Evolutionary conservation across 169 alveolate genomes (phyloP), one percentile per base, ranked within the genome.

Genomic region (Blepharisma undulans): DNA sequence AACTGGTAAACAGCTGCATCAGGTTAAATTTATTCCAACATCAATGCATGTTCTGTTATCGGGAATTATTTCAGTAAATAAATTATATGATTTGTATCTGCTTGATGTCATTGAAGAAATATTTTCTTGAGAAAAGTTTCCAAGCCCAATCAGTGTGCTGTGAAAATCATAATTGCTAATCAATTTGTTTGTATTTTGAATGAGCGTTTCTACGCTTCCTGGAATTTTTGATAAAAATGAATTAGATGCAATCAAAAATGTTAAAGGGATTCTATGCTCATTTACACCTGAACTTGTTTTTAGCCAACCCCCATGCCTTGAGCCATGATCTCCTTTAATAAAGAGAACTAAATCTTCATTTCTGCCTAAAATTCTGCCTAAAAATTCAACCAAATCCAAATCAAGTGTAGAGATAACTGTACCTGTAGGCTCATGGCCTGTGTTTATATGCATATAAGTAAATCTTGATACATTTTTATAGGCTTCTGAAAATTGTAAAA

Each of bases 251-350:
- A 27, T n/a, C 21, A 86, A 6, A 4, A 86, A 25, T 29, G 72
- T 61, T 21, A 86, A 27, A 3, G 91, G 91, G 29, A 86, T 27
- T 86, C 91, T n/a, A 66, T 86, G 84, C 72, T 86, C 91, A n/a
- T 32, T 34, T 72, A 59, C 61, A 0, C 82, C 91, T 19, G 61
- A 84, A 60, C 25, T 72, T 36, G 61, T 22, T 22, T 84, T 72
- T n/a, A 86, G 72, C 91, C 89, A 84, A 32, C 30, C 22, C 34
- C 92, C 92, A 32, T 88, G 77, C 59, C 92, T 88, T 88, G 77
- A 74, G 8, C 92, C 92, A 88, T 88, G 92, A 76, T 88, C 92
- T 76, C 87, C 92, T 33, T 30, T 36, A 29, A 86, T 22, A 72
- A 86, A 30, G 7, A 86, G 27, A 72, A 86, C 32, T 5, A 21